Evolutionary conservation across 139 green algal species (phyloP), one percentile per base, ranked within the genome.

Genomic region (Volvox reticuliferus): DNA sequence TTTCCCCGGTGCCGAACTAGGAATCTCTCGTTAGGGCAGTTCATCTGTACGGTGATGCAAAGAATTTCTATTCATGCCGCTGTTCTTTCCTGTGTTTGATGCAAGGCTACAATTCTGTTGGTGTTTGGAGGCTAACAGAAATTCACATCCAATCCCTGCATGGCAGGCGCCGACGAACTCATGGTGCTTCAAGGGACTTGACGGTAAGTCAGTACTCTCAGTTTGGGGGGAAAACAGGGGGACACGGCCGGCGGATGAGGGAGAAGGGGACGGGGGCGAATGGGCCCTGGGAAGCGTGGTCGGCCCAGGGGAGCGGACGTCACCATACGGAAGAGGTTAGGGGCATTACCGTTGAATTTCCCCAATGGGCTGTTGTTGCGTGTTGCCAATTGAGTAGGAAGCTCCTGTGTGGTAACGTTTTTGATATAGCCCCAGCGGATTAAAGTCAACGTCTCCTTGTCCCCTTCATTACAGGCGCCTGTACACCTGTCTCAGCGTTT

Each of bases 401-500:
- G 22, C 24, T 28, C 12, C 67, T 26, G 2, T 75, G 67, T n/a
- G 14, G 2, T 26, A 3, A 26, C 6, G 9, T 75, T 2, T 75
- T 14, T 14, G 22, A 32, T 28, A 12, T 75, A 75, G 24, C 12
- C 67, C 67, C 67, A n/a, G n/a, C n/a, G n/a, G n/a, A n/a, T n/a
- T n/a, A n/a, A n/a, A n/a, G n/a, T n/a, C n/a, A n/a, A n/a, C n/a
- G n/a, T n/a, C n/a, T n/a, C n/a, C n/a, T 75, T 75, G 2, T 28
- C 22, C 24, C 24, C 12, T 5, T 12, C 20, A 5, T 18, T 81
- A 55, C 78, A 84, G 78, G 37, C 36, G 36, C 78, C 18, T 37
- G 1, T 22, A 84, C 92, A 12, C 33, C 86, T 24, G 95, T 96
- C 33, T 93, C 91, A 35, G 93, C 93, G 1, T 96, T 95, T 89